These are phyloP conservation scores for Kuraishia capsulata DNA, from an alignment of 805 yeast species.

Conservation along the genomic window DNA sequence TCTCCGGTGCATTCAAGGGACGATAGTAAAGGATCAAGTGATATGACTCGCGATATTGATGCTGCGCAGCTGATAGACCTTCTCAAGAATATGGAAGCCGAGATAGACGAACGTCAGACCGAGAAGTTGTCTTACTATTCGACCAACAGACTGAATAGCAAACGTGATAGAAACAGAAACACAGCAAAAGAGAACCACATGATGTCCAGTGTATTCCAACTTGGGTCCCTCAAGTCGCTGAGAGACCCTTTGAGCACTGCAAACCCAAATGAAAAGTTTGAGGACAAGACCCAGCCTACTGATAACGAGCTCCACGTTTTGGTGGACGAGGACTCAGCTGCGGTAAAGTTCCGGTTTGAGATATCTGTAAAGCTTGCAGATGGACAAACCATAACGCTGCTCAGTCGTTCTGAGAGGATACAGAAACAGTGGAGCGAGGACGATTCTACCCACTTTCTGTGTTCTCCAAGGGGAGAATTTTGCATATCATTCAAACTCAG, in stretches of 20 bases:
- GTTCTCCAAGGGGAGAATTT: constrained; percentile 4
- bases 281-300: background rate
- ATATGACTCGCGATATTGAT: background rate
- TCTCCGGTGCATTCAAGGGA: background rate
- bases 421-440: constrained; percentile 2
- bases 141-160: background rate
- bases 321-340: constrained; percentile 16
- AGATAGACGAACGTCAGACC: background rate
- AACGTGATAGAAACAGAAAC: background rate
- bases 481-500: constrained; percentile 9
- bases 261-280: background rate
- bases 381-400: background rate
- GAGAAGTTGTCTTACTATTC: background rate
- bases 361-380: constrained; percentile 6
- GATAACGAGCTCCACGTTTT: constrained; percentile 7
- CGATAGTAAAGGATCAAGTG: background rate
- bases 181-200: background rate
- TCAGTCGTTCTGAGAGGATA: background rate
- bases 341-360: constrained; percentile 13
- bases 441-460: constrained; percentile 3
- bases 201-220: constrained; percentile 6
- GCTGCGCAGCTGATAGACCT: background rate
- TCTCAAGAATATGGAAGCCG: constrained; percentile 6
- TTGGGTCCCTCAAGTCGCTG: constrained; percentile 11
- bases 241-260: constrained; percentile 15